Evolutionary conservation across 2,329 filamentous ascomycete genomes (phyloP).

Genomic region (Microdochium bolleyi): DNA sequence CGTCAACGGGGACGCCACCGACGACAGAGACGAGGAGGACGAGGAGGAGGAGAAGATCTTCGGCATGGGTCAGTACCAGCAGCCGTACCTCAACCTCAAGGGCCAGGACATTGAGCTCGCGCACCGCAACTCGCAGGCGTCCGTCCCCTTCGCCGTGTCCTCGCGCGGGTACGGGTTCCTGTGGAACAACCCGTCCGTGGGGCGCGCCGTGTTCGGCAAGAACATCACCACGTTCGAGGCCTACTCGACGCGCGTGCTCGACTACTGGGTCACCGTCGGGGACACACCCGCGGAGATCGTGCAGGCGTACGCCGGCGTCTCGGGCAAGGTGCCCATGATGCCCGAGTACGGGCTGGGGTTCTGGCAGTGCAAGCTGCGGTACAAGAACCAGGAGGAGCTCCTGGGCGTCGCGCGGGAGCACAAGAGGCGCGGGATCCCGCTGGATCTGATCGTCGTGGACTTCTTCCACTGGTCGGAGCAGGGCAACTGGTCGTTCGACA

Average conservation of each 20-base stretch:
- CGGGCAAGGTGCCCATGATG: slow-evolving; percentile 57
- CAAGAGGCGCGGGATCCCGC: slow-evolving; percentile 41
- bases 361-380: slow-evolving; percentile 61
- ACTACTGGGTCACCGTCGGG: slow-evolving; percentile 58
- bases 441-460: slow-evolving; percentile 60
- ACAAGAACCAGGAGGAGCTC: slow-evolving; percentile 58
- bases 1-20: slow-evolving; percentile 10
- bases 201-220: slow-evolving; percentile 50
- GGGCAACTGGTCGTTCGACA: slow-evolving; percentile 62
- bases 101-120: slow-evolving; percentile 55
- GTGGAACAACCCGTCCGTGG: slow-evolving; percentile 59
- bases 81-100: slow-evolving; percentile 55
- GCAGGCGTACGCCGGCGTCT: slow-evolving; percentile 45
- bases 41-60: slow-evolving; percentile 50
- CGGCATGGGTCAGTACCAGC: slow-evolving; percentile 64
- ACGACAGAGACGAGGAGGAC: slow-evolving; percentile 10
- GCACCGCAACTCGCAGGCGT: slow-evolving; percentile 59
- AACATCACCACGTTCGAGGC: slow-evolving; percentile 57
- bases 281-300: slow-evolving; percentile 47
- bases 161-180: slow-evolving; percentile 54
- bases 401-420: slow-evolving; percentile 54
- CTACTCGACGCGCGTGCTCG: slow-evolving; percentile 45
- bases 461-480: slow-evolving; percentile 62
- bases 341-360: slow-evolving; percentile 61
- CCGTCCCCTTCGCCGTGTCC: slow-evolving; percentile 53